A percentile compares a stretch with the other conserved stretches of the same genome.
Conservation (phyloP, 768 basidiomycete species). For the Fomitopsis serialis region DNA sequence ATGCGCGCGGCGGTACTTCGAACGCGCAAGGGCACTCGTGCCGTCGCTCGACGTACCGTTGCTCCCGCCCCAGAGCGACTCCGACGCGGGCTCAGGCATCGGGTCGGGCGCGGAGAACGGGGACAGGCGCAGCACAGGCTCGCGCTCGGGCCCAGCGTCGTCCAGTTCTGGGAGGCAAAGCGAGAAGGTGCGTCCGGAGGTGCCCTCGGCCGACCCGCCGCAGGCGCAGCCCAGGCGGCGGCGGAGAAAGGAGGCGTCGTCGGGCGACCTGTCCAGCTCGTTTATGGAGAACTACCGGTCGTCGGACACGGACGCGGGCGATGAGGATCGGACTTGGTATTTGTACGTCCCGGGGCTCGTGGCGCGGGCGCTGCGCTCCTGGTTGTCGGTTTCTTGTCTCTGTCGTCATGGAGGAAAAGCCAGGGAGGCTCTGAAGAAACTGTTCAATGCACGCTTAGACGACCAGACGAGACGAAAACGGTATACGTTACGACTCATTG, state of each 20-base stretch:
- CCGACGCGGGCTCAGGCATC: conserved; percentile 10
- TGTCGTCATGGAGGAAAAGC: conserved; percentile 44
- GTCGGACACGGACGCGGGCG: conserved; percentile 39
- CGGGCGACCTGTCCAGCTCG: conserved; percentile 31
- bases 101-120: conserved; percentile 13
- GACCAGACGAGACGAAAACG: neutral
- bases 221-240: conserved; percentile 27
- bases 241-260: conserved; percentile 12
- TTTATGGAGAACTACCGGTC: conserved; percentile 50
- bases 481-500: neutral
- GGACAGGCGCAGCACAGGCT: conserved; percentile 5
- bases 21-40: conserved; percentile 55
- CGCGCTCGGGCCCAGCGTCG: conserved; percentile 1
- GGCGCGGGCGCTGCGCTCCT: conserved; percentile 82
- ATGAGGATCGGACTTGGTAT: conserved; percentile 74
- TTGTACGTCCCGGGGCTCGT: conserved; percentile 73
- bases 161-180: neutral
- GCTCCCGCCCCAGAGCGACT: conserved; percentile 42
- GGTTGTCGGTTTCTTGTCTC: conserved; percentile 72
- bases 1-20: conserved; percentile 66
- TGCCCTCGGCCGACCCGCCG: conserved; percentile 52
- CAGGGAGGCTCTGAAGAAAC: conserved; percentile 16
- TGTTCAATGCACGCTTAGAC: neutral
- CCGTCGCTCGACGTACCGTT: conserved; percentile 66
- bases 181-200: conserved; percentile 1